Evolutionary conservation across 148 eudicot species (phyloP), one percentile per base, ranked within the genome.

Genomic region (Arctostaphylos glauca): DNA sequence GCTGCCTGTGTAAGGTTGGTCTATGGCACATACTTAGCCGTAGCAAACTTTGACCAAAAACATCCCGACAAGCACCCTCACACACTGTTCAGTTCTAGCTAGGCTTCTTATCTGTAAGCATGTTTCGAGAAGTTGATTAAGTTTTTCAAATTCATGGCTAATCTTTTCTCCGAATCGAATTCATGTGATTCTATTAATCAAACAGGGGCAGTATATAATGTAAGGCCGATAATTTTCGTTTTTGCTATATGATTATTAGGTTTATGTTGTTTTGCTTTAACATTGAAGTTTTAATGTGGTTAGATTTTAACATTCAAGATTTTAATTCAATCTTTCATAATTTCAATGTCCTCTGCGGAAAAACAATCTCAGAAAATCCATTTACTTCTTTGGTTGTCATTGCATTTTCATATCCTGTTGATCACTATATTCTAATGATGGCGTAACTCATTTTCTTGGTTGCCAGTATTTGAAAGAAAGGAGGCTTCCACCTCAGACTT

Each of bases 401-500:
- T 60, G 43, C 77, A 23, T 54, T 86, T 10, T 62, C 16, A 5
- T 64, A 54, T 0, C 64, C 60, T 6, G 19, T 15, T 14, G 41
- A 6, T 54, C 9, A 5, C 54, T 50, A 38, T n/a, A 54, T 38
- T 54, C n/a, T 71, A 44, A 43, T 54, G 67, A 70, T 62, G 48
- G 46, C 9, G 59, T 13, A 9, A 54, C 16, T 3, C 71, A 64
- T 77, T 67, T 67, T 13, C 62, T 84, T 76, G 59, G 70, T 76
- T 52, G 58, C 67, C 92, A 96, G 99, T 94, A 94, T 89, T 81
- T 96, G 86, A 96, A 96, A 88, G 97, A 94, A 74, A 97, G 93
- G 78, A 93, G 96, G 87, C 93, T 94, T 84, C 99, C 99, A 48
- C 99, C 99, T 46, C 91, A 89, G 90, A 96, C 99, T 84, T 96